Evolutionary conservation across 345 rosid species (phyloP).

Genomic region (Euclidium syriacum): DNA sequence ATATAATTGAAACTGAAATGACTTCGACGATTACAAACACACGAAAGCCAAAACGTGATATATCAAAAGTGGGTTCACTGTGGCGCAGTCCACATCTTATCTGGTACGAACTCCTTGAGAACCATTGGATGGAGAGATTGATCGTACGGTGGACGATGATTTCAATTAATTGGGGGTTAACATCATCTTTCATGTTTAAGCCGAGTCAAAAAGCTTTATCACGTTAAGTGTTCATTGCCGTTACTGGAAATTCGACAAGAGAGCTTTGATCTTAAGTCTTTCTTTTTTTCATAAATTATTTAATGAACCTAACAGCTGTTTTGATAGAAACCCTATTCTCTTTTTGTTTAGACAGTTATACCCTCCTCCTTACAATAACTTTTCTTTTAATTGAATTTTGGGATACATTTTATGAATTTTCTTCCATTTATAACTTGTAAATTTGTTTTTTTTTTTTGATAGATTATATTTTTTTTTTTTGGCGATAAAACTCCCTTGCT

Average conservation of each 20-base stretch:
- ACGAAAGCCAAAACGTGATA: slow-evolving; percentile 21
- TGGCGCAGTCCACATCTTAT: slow-evolving; percentile 40
- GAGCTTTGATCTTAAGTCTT: slow-evolving; percentile 32
- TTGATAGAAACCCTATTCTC: slow-evolving; percentile 23
- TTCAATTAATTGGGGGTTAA: slow-evolving; percentile 24
- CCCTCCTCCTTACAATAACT: not conserved
- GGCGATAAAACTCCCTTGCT: too few species aligned
- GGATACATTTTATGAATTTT: not conserved
- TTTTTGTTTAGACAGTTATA: not conserved
- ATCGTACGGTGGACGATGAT: slow-evolving; percentile 24
- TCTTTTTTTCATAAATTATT: slow-evolving; percentile 9
- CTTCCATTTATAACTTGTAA: too few species aligned
- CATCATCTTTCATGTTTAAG: slow-evolving; percentile 52
- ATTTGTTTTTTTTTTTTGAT: not conserved
- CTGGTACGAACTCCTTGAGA: slow-evolving; percentile 22
- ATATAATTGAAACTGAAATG: slow-evolving; percentile 26
- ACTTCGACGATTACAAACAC: slow-evolving; percentile 28
- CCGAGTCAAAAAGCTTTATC: slow-evolving; percentile 48
- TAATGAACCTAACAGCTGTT: slow-evolving; percentile 28
- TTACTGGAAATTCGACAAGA: slow-evolving; percentile 42
- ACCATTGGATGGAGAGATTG: slow-evolving; percentile 11
- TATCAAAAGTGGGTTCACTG: slow-evolving; percentile 44
- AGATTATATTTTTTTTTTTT: not conserved
- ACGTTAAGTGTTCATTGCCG: slow-evolving; percentile 38
- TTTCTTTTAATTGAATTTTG: not conserved